phyloP scores from a whole-genome alignment of 371 early-diverging fungal genomes.

The Actinomucor elegans region DNA sequence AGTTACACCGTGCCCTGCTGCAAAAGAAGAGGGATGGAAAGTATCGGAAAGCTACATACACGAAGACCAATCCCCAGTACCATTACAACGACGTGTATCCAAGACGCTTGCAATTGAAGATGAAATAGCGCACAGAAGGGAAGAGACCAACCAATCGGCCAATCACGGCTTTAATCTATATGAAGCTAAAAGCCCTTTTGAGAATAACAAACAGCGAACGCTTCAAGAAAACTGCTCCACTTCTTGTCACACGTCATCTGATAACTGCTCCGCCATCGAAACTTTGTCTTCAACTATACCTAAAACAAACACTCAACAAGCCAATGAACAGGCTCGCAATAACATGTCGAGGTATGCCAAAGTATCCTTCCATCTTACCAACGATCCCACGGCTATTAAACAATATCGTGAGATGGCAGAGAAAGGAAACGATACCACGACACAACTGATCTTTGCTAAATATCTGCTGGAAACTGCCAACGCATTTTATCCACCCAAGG shows the following conservation, averaged over 20 bases:
- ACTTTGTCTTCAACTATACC: no score
- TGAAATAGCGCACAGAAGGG: no score
- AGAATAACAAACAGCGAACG: no score
- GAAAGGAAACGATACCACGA: conserved; percentile 69
- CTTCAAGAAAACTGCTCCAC: no score
- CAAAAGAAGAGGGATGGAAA: background rate
- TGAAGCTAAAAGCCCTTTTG: no score
- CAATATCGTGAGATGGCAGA: conserved; percentile 73
- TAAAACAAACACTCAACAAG: conserved; percentile 7
- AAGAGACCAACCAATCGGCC: no score
- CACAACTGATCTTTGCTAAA: conserved; percentile 84
- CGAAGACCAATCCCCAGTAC: background rate
- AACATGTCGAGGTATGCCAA: conserved; percentile 26
- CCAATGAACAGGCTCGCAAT: conserved; percentile 3
- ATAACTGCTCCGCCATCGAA: background rate
- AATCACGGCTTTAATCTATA: no score
- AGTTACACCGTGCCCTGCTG: no score
- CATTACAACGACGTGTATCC: background rate
- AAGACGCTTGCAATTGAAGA: no score
- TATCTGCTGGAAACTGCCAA: conserved; percentile 62
- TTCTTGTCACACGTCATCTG: no score
- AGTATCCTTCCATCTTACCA: conserved; percentile 57
- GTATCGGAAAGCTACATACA: background rate
- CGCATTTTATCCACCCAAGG: background rate
- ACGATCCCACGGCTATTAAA: conserved; percentile 55